Evolutionary conservation across 768 basidiomycete genomes (phyloP).

Genomic region (Leccinellum rugosiceps): DNA sequence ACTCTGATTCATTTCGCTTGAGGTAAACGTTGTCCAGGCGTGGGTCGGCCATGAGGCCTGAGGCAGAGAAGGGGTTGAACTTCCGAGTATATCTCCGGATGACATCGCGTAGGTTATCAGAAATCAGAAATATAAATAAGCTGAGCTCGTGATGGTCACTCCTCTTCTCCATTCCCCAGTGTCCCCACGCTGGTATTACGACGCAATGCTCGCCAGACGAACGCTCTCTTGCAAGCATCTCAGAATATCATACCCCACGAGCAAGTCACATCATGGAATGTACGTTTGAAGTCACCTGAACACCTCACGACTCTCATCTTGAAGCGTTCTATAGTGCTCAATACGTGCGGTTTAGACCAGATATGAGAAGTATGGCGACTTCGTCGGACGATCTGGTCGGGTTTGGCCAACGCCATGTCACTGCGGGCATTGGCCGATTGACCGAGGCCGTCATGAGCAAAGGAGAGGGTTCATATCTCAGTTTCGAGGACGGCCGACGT

Average conservation of each 20-base stretch:
- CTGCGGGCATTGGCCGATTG: conserved; percentile 40
- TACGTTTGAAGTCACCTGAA: conserved; percentile 10
- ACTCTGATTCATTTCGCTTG: conserved; percentile 4
- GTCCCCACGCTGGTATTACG: neutral
- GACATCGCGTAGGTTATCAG: neutral
- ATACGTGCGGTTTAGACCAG: neutral
- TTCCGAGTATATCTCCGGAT: too few species aligned
- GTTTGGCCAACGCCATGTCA: conserved; percentile 45
- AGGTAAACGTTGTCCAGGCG: neutral
- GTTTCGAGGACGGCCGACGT: conserved; percentile 66
- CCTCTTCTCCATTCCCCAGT: neutral
- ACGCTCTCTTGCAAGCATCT: neutral
- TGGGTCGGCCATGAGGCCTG: too few species aligned
- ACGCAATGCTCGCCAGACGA: conserved; percentile 14
- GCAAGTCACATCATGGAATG: conserved; percentile 1
- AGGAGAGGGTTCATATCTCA: conserved; percentile 71
- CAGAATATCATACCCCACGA: neutral
- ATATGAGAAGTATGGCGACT: conserved; percentile 20
- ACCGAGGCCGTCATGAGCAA: conserved; percentile 58
- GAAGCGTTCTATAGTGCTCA: neutral
- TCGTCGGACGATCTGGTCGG: conserved; percentile 22
- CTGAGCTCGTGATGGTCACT: neutral
- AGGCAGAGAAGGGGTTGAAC: too few species aligned
- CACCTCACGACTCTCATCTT: neutral
- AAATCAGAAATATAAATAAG: neutral